These are phyloP conservation scores for Edaphochlamys debaryana DNA, from an alignment of 139 green algal genomes.

Conservation along the genomic window DNA sequence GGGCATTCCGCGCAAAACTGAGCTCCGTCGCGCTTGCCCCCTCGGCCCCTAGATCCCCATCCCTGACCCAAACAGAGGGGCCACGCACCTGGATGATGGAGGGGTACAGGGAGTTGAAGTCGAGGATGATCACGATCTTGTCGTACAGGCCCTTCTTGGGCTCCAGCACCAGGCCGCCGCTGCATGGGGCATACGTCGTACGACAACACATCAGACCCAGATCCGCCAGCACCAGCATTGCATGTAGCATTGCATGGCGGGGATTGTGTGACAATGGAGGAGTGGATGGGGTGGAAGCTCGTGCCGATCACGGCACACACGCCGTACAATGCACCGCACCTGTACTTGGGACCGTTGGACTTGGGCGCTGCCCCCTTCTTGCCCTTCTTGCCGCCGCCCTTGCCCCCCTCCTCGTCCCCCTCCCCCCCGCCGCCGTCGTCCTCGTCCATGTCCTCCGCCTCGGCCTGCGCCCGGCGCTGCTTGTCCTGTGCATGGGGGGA, in stretches of 20 bases:
- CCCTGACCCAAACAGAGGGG: no score
- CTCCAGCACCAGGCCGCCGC: constrained; percentile 96
- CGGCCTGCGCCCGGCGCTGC: constrained; percentile 56
- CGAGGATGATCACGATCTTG: constrained; percentile 95
- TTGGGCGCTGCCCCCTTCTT: constrained; percentile 57
- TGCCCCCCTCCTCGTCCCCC: constrained; percentile 34
- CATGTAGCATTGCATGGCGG: no score
- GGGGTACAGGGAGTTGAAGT: constrained; percentile 99
- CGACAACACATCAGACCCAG: no score
- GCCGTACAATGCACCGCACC: no score
- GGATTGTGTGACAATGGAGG: no score
- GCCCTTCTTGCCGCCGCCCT: constrained; percentile 50
- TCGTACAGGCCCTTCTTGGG: constrained; percentile 99
- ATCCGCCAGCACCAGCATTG: no score
- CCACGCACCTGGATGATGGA: constrained; percentile 95
- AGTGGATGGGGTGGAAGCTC: no score
- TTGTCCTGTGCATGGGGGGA: constrained; percentile 70
- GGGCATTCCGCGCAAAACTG: no score
- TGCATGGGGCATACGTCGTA: no score
- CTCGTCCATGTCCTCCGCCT: constrained; percentile 16
- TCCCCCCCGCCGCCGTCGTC: constrained; percentile 26
- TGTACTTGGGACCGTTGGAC: constrained; percentile 64
- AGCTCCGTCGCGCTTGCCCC: no score
- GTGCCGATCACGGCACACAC: no score
- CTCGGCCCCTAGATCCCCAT: no score